A percentile compares a stretch with the other conserved stretches of the same genome.
These are phyloP conservation scores for Phytophthora europaea DNA, from an alignment of 352 stramenopile species.

Conservation along the genomic window DNA sequence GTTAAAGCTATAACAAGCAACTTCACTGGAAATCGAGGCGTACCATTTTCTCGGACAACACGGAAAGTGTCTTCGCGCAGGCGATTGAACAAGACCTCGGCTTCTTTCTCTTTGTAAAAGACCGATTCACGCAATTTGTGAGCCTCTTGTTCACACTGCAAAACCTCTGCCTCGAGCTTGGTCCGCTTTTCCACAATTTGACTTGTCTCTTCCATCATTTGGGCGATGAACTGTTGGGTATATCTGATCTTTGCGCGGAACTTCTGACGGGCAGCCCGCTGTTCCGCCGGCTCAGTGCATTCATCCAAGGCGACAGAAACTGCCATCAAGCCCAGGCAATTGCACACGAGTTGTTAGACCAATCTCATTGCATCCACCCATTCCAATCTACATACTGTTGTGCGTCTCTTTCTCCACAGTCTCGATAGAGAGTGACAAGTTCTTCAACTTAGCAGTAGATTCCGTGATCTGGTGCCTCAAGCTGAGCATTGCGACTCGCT, in stretches of 20 bases:
- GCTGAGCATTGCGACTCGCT: conserved; percentile 43
- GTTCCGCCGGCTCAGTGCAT: conserved; percentile 28
- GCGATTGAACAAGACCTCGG: conserved; percentile 35
- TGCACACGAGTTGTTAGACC: neutral
- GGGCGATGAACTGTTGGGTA: conserved; percentile 50
- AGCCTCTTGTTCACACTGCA: conserved; percentile 29
- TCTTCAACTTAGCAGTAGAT: conserved; percentile 28
- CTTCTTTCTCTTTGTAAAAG: conserved; percentile 51
- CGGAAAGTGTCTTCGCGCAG: conserved; percentile 43
- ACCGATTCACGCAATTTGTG: conserved; percentile 44
- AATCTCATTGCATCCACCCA: neutral
- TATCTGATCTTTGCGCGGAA: conserved; percentile 55
- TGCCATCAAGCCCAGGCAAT: conserved; percentile 15
- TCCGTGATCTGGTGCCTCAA: conserved; percentile 42
- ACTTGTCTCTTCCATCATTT: conserved; percentile 46
- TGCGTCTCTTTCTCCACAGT: conserved; percentile 27
- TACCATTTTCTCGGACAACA: conserved; percentile 55
- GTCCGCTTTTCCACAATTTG: conserved; percentile 34
- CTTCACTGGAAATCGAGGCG: neutral
- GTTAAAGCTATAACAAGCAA: neutral
- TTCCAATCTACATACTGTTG: conserved; percentile 17
- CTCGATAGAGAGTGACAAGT: conserved; percentile 24
- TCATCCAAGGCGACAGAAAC: conserved; percentile 28
- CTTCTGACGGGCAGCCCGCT: conserved; percentile 48
- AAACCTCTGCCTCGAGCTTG: conserved; percentile 42